Base-by-base conservation (phyloP, 169 alveolate genomes). In the Besnoitia besnoiti region DNA sequence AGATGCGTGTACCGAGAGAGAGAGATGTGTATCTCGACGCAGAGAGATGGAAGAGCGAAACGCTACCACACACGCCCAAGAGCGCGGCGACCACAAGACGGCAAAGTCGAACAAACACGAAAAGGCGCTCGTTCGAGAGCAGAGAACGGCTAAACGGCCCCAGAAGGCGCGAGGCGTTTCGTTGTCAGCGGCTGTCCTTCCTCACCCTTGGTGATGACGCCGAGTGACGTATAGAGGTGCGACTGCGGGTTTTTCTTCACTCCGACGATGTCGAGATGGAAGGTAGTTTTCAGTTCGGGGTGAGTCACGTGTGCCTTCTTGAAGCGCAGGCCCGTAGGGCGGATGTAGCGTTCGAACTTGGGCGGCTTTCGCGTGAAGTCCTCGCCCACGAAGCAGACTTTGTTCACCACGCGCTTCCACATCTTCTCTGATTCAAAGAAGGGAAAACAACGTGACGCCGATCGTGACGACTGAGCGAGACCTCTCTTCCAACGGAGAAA, bases 361-460 rank as follows among this genome's bases (percentile, higher is more conserved):
- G 99, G 99, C 75, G 99, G 99, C 94, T 99, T 99, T 91, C 99
- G 96, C 5, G 99, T 99, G 95, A 98, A 99, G 94, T 98, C 99
- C 82, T 99, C 99, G 19, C 99, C 99, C 5, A 99, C 99, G 94
- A 98, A 98, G 42, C 99, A 97, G 39, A 98, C 98, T 96, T 99
- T 99, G 96, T 99, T 99, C 42, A 99, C 98, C 96, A 99, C 96
- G 92, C 99, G 98, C 95, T 99, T 99, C 99, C 99, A 99, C 50
- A 98, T 98, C 97, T 98, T 98, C 97, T 97, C 92, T 93, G 93
- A 42, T 50, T 2, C 33, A n/a, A 77, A 16, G 55, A 30, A 42
- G 8, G 24, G 40, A 37, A 10, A 33, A 39, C 0, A 67, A 33
- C 0, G 44, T 33, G 8, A 55, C 12, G 67, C 12, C 14, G 67